phyloP scores from a whole-genome alignment of 768 basidiomycete genomes.

The Hygrophoropsis aurantiaca region DNA sequence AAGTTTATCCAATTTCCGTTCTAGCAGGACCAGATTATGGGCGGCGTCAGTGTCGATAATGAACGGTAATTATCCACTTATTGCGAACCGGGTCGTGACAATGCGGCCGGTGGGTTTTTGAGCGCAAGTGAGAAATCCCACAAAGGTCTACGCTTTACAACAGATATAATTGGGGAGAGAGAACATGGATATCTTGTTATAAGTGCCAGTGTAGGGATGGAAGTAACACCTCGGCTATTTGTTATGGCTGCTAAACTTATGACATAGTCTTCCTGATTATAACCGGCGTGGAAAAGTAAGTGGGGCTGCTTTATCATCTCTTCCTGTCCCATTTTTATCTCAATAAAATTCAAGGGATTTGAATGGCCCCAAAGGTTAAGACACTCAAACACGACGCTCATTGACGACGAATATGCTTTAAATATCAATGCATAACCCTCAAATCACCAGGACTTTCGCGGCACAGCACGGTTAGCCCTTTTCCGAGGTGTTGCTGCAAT shows the following conservation, averaged over 20 bases:
- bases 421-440: too few species aligned
- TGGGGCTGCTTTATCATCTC: not conserved
- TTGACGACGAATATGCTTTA: too few species aligned
- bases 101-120: not conserved
- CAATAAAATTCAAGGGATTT: not conserved
- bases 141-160: not conserved
- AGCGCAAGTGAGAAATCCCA: not conserved
- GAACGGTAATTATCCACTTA: not conserved
- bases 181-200: not conserved
- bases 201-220: not conserved
- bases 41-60: not conserved
- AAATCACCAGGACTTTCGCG: too few species aligned
- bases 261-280: not conserved
- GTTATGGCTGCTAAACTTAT: not conserved
- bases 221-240: not conserved
- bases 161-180: not conserved
- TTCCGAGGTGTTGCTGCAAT: too few species aligned
- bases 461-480: too few species aligned
- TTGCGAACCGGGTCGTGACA: not conserved
- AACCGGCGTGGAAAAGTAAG: not conserved
- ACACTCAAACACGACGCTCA: too few species aligned
- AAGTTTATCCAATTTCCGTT: conserved; percentile 20
- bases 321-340: not conserved
- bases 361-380: not conserved
- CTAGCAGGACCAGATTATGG: not conserved